These are phyloP conservation scores for Yamadazyma philogaea DNA, from an alignment of 805 yeast species.

Conservation along the genomic window DNA sequence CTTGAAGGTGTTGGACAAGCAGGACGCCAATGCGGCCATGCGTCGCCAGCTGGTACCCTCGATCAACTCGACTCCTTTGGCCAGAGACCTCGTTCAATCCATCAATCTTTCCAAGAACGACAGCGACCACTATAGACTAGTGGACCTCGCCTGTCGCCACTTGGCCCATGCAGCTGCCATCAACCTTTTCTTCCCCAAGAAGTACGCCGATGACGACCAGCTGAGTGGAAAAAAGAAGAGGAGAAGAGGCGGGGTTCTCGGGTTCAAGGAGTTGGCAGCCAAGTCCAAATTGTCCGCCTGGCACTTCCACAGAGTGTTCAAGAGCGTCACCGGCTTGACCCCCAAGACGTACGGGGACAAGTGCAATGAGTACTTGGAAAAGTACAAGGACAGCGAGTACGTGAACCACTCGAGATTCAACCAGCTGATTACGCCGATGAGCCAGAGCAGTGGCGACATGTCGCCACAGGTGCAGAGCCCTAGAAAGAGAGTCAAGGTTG, in stretches of 20 bases:
- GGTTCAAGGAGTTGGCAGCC: conserved; percentile 84
- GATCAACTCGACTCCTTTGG: neutral
- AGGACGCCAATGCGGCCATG: conserved; percentile 9
- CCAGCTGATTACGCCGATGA: conserved; percentile 12
- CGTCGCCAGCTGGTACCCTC: conserved; percentile 30
- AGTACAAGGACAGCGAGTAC: conserved; percentile 20
- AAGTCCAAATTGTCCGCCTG: conserved; percentile 82
- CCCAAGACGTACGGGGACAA: conserved; percentile 88
- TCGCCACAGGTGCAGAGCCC: conserved; percentile 5
- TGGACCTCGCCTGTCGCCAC: conserved; percentile 78
- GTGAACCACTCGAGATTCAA: conserved; percentile 14
- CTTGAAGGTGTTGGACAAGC: conserved; percentile 19
- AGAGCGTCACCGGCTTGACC: conserved; percentile 79
- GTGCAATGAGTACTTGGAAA: conserved; percentile 60
- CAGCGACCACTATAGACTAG: conserved; percentile 64
- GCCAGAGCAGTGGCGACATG: conserved; percentile 1
- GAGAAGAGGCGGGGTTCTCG: conserved; percentile 75
- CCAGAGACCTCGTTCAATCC: conserved; percentile 4
- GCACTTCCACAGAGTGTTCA: conserved; percentile 92
- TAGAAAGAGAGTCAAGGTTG: conserved; percentile 5
- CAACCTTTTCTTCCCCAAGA: conserved; percentile 27
- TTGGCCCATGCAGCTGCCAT: conserved; percentile 75
- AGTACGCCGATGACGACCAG: conserved; percentile 17
- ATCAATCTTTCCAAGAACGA: conserved; percentile 52
- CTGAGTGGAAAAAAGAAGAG: conserved; percentile 36